These are phyloP conservation scores for Vitis vinifera DNA, from an alignment of 164 flowering plant species.

Conservation along the genomic window ASM3070453v1 NC_081807.1:1386001-1386500, in stretches of 20 bases:
- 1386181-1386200: conserved; percentile 15
- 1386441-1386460: background rate
- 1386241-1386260: too few relatives aligned
- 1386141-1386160: too few relatives aligned
- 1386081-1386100: too few relatives aligned
- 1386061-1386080: conserved; percentile 21
- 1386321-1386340: too few relatives aligned
- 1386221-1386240: too few relatives aligned
- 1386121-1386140: too few relatives aligned
- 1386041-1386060: conserved; percentile 27
- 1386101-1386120: too few relatives aligned
- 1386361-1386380: conserved; percentile 5
- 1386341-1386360: conserved; percentile 3
- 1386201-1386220: background rate
- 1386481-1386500: too few relatives aligned
- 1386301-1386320: too few relatives aligned
- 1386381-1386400: conserved; percentile 3
- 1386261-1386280: too few relatives aligned
- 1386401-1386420: conserved; percentile 18
- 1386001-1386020: conserved; percentile 28
- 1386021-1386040: conserved; percentile 30
- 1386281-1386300: too few relatives aligned
- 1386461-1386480: too few relatives aligned
- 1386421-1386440: conserved; percentile 17
- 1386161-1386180: background rate